Evolutionary conservation across 2,329 filamentous ascomycete species (phyloP), one percentile per base, ranked within the genome.

Genomic region (Akanthomyces dipterigenus): DNA sequence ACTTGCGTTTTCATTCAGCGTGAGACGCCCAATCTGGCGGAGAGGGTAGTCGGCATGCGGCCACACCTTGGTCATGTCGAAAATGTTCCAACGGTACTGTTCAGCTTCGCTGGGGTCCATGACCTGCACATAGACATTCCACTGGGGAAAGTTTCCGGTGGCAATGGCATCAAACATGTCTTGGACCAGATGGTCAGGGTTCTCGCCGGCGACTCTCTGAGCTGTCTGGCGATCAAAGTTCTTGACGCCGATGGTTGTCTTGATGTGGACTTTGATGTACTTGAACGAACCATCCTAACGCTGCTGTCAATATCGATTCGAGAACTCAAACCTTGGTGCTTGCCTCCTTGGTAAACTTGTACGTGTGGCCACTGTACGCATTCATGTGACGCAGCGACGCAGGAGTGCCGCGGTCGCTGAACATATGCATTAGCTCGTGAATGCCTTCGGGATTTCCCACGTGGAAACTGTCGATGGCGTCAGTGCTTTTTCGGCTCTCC

Each of bases 51-150:
- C 79, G 24, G 72, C 75, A 63, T 88, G 83, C 2, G 86, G 86
- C 86, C 86, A 89, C 67, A 87, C 80, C 73, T 89, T 88, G 55
- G 87, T 90, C 64, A 88, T 74, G 68, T 90, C 88, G 64, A 90
- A 88, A 64, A 89, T 76, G 71, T 86, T 34, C 77, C 81, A 86
- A 46, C 76, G 77, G 69, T 83, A 84, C 62, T 80, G 78, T 68
- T 87, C 80, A 2, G 85, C 85, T 66, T 88, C 78, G 63, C 84
- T 81, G 1, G 85, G 85, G 20, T 79, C 82, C 63, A 89, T 78
- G 5, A 83, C 78, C 71, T 90, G 88, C 2, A 88, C 78, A 64
- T 84, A 87, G 64, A 83, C 80, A 20, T 80, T 85, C 86, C 86
- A 90, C 22, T 77, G 81, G 5, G 86, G 85, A 65, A 79, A 78